Evolutionary conservation across 345 rosid genomes (phyloP), one percentile per base, ranked within the genome.

Genomic region (Litchi chinensis): DNA sequence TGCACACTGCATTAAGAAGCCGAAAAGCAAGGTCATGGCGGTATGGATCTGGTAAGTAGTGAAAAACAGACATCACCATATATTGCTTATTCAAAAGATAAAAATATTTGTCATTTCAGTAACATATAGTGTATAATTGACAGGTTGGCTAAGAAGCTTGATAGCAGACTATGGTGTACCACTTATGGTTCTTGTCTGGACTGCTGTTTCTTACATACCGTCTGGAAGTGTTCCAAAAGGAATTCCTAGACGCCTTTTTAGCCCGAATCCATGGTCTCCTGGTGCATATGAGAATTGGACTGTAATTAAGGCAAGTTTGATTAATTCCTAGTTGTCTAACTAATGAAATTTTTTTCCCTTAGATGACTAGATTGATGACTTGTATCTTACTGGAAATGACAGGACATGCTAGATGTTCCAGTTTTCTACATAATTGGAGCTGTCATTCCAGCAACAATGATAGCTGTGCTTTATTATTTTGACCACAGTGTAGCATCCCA

Each of bases 401-500:
- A 94, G 98, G 93, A 92, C 73, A 95, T 95, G 99, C 60, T 83
- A 71, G 48, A 90, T 57, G 99, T 95, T 81, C 99, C 99, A 2
- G 69, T 90, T 64, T 81, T 85, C 48, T 94, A 91, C 83, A 94
- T 95, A 80, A 88, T 95, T 75, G 98, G 98, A 82, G 97, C 99
- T 22, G 88, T 95, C 77, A 90, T 95, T 83, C 99, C 99, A 1
- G 97, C 99, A 75, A 91, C 97, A 52, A 95, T 95, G 99, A 95
- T 95, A 69, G 98, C 99, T 1, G 99, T 95, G 59, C 92, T 95
- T 46, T 95, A 95, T 81, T 95, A 95, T 80, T 95, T 95, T 52
- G 99, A 95, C 77, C 99, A 95, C 77, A 95, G 99, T 46, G 99
- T 95, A 71, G 99, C 99, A 52, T 95, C 99, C 56, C 99, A 95